These are phyloP conservation scores for Thelonectria discophora DNA, from an alignment of 2,329 filamentous ascomycete species.

Conservation along the genomic window DNA sequence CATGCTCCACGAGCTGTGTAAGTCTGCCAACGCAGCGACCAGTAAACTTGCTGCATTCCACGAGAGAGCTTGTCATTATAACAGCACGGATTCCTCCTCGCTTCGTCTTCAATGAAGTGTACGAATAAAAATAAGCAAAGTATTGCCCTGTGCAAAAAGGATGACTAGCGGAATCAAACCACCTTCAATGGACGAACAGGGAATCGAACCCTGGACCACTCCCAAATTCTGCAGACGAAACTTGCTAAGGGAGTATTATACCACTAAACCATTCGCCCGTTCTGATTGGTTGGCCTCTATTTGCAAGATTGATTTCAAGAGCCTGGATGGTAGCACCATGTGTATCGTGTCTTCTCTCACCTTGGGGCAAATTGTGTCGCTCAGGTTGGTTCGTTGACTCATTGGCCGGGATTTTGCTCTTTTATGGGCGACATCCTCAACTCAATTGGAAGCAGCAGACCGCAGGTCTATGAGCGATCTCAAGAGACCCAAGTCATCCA, in stretches of 20 bases:
- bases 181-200: constrained; percentile 2
- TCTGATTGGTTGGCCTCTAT: not conserved
- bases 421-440: too few species aligned
- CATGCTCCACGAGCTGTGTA: too few species aligned
- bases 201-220: constrained; percentile 9
- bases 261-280: constrained; percentile 9
- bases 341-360: not conserved
- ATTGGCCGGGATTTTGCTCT: not conserved
- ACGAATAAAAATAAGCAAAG: not conserved
- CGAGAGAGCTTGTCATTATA: too few species aligned
- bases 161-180: not conserved
- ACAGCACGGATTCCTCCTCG: too few species aligned
- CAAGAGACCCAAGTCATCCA: too few species aligned
- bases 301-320: not conserved
- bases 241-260: constrained; percentile 7
- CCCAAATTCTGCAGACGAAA: not conserved
- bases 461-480: too few species aligned
- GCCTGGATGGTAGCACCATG: not conserved
- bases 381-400: not conserved
- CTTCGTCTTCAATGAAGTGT: constrained; percentile 3
- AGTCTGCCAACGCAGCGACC: too few species aligned
- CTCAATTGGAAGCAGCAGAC: too few species aligned
- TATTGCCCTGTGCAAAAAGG: not conserved
- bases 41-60: too few species aligned
- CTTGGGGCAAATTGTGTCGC: not conserved